A percentile compares a stretch with the other conserved stretches of the same genome.
Conservation (phyloP, 2,329 filamentous ascomycete genomes). For the Nemania abortiva region DNA sequence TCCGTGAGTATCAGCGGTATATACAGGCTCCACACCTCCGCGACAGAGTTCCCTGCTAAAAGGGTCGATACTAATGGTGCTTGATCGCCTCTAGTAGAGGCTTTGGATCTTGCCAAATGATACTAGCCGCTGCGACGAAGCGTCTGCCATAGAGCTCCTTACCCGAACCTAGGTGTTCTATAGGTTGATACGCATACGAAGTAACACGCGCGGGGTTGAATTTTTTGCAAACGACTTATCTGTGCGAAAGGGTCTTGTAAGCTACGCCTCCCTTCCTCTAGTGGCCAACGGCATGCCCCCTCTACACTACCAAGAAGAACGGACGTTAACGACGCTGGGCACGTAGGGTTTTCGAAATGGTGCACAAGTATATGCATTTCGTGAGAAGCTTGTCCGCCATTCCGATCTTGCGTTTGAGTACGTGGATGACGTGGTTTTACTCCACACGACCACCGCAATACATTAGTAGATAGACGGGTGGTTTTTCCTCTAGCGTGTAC, state of each 20-base stretch:
- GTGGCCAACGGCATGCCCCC: not conserved
- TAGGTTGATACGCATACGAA: not conserved
- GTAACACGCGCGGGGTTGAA: not conserved
- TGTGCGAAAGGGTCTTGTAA: not conserved
- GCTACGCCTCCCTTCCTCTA: not conserved
- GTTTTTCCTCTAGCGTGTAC: not conserved
- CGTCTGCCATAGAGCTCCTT: not conserved
- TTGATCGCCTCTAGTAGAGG: not conserved
- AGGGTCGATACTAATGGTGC: not conserved
- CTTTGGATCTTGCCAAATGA: not conserved
- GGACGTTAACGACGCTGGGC: not conserved
- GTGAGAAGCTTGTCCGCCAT: constrained; percentile 3
- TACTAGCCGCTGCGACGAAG: not conserved
- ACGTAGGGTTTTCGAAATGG: not conserved
- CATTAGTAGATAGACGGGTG: not conserved
- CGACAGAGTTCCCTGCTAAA: too few relatives aligned
- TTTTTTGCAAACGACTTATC: not conserved
- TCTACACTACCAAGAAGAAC: not conserved
- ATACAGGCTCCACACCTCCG: too few relatives aligned
- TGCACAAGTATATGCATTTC: not conserved
- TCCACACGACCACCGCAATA: not conserved
- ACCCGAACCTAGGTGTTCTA: not conserved
- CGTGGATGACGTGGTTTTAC: not conserved
- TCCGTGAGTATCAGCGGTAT: too few relatives aligned
- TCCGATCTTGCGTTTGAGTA: not conserved